Evolutionary conservation across 371 early-diverging fungal genomes (phyloP).

Genomic region (Mortierella sp.): DNA sequence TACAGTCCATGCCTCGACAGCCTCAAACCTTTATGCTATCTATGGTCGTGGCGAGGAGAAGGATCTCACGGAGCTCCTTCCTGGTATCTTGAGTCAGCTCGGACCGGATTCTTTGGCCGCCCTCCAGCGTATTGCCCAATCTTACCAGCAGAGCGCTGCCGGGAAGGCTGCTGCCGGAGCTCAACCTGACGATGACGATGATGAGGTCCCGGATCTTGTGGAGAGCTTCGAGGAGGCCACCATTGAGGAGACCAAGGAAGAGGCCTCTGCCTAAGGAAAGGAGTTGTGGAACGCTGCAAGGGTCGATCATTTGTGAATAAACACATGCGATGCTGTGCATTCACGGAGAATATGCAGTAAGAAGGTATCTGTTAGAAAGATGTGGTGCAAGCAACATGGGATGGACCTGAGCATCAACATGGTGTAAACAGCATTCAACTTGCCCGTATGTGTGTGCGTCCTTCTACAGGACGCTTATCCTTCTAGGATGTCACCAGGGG

Average conservation of each 20-base stretch:
- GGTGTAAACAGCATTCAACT: too few relatives aligned
- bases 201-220: constrained; percentile 58
- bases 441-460: too few relatives aligned
- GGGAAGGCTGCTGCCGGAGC: constrained; percentile 36
- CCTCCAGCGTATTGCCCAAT: constrained; percentile 66
- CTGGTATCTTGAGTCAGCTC: constrained; percentile 95
- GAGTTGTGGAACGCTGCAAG: too few relatives aligned
- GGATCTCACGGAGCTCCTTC: constrained; percentile 92
- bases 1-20: constrained; percentile 84
- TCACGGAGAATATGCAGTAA: too few relatives aligned
- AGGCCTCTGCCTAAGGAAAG: background rate
- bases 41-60: constrained; percentile 89
- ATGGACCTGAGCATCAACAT: too few relatives aligned
- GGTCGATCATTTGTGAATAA: too few relatives aligned
- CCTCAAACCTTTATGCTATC: constrained; percentile 93
- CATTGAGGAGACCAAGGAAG: constrained; percentile 46
- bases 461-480: too few relatives aligned
- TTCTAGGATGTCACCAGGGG: too few relatives aligned
- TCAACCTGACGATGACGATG: constrained; percentile 61
- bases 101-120: constrained; percentile 93
- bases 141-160: constrained; percentile 47
- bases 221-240: constrained; percentile 58
- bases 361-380: too few relatives aligned
- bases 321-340: background rate
- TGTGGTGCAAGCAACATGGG: too few relatives aligned